Base-by-base conservation (phyloP, 805 yeast genomes). In the Wickerhamia fluorescens region DNA sequence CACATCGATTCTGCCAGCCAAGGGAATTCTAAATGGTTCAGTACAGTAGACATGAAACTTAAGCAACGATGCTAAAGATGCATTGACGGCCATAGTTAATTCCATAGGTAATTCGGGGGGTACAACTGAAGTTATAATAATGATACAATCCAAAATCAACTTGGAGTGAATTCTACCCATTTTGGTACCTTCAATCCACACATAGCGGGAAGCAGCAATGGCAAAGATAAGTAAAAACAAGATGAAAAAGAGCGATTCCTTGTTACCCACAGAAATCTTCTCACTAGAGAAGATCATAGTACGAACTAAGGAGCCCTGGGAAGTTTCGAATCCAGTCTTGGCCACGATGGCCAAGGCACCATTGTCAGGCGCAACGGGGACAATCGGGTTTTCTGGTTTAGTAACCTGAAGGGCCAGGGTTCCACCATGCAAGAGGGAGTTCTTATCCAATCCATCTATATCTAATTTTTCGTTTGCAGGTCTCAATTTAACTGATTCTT, bases 91-190 rank as follows among this genome's bases (percentile, higher is more conserved):
- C 89, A 92, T 80, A 9, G 98, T 92, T 46, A 92, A 72, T 66
- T 92, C 98, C 97, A 92, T 92, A 35, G 98, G 98, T 44, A 92
- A 71, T 62, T 92, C 98, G 24, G 98, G 98, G 20, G 98, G 98
- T 23, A 92, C 98, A 40, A 92, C 98, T 28, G 97, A 88, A 12
- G 98, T 92, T 46, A 92, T 74, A 45, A 92, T 94, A 50, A 92
- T 73, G 41, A 92, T 82, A 77, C 98, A 92, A 60, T 92, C 97
- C 50, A 92, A 71, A 41, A 92, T 79, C 56, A 92, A 73, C 60
- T 89, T 89, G 31, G 94, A 83, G 58, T 89, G 95, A 45, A 85
- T 75, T 63, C 98, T 82, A 48, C 96, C 97, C 85, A 85, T 80
- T 54, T 72, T 78, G 14, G 94, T 82, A 58, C 98, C 98, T 62